Evolutionary conservation across 148 eudicot genomes (phyloP).

Genomic region (Arbutus unedo): DNA sequence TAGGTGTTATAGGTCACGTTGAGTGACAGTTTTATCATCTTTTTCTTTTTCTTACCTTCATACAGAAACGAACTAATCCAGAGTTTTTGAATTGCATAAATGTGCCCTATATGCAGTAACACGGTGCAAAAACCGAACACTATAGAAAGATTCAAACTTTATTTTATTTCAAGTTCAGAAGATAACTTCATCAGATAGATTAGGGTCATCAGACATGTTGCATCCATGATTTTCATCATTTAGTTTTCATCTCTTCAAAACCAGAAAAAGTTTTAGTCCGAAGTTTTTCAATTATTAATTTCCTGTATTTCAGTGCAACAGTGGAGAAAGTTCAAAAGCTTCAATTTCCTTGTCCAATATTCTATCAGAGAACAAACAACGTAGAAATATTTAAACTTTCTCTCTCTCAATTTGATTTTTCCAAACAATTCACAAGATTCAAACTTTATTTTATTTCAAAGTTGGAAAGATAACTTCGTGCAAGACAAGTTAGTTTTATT

Average conservation of each 20-base stretch:
- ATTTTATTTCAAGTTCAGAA: neutral
- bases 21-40: neutral
- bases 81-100: neutral
- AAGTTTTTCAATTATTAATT: neutral
- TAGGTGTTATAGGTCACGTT: slow-evolving; percentile 2
- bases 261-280: neutral
- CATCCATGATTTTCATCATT: neutral
- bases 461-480: neutral
- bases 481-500: neutral
- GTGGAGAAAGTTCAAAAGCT: neutral
- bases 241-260: neutral
- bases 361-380: neutral
- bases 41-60: neutral
- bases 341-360: neutral
- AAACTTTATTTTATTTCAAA: neutral
- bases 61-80: neutral
- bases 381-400: too few species aligned
- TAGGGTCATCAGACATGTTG: neutral
- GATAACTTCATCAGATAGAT: neutral
- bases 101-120: neutral
- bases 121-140: neutral
- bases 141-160: neutral
- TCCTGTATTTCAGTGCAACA: neutral
- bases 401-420: too few species aligned
- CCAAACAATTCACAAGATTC: neutral